Percentiles rank a stretch among this genome's conserved stretches.
Conservation (phyloP, 441 rosid genomes). For the Brassica hybrid region DNA sequence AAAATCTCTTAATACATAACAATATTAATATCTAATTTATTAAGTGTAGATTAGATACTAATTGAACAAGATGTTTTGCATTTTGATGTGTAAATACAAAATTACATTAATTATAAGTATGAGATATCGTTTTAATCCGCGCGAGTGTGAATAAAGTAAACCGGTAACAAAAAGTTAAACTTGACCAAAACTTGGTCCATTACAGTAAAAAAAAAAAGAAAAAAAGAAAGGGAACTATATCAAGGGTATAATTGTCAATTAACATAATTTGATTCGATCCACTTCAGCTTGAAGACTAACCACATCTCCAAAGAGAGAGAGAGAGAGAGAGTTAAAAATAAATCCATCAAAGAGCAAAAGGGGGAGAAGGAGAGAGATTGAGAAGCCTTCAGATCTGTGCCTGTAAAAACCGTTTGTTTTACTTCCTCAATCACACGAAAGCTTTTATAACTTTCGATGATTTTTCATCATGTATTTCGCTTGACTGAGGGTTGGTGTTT, state of each 20-base stretch:
- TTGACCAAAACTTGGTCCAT: not conserved
- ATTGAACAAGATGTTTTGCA: not conserved
- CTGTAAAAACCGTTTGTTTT: not conserved
- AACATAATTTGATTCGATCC: not conserved
- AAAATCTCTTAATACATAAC: not conserved
- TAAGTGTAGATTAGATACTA: too few relatives aligned
- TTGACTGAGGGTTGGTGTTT: not conserved
- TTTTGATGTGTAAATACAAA: not conserved
- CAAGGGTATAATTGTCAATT: not conserved
- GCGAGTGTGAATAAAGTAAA: not conserved
- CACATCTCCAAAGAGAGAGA: constrained; percentile 11
- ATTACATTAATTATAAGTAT: not conserved
- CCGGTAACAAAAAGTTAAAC: not conserved
- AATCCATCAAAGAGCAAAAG: not conserved
- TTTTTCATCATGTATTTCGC: constrained; percentile 5
- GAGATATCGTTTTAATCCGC: not conserved
- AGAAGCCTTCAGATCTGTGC: constrained; percentile 34
- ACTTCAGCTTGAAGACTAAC: constrained; percentile 3
- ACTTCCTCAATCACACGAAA: constrained; percentile 6
- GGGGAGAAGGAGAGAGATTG: constrained; percentile 17
- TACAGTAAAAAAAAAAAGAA: not conserved
- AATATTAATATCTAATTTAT: too few relatives aligned
- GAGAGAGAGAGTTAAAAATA: not conserved
- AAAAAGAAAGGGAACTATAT: not conserved
- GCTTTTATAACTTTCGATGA: too few relatives aligned